Percentiles rank a stretch among this genome's conserved stretches.
Evolutionary conservation across 2,329 filamentous ascomycete genomes (phyloP).

Genomic region (Epichloe gansuensis): DNA sequence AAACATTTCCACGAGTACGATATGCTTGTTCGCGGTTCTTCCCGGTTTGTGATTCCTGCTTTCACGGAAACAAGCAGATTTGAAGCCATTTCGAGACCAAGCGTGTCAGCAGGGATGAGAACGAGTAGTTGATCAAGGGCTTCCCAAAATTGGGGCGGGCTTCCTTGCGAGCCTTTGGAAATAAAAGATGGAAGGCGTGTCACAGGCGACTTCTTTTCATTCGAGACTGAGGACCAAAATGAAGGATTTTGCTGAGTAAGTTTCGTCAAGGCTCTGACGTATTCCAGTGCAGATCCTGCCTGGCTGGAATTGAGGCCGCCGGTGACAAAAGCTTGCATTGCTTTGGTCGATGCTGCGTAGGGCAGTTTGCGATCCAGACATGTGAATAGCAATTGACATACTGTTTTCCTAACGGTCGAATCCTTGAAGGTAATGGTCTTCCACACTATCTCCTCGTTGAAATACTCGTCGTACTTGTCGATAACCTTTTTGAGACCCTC

Average conservation of each 20-base stretch:
- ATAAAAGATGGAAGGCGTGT: constrained; percentile 58
- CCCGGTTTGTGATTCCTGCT: constrained; percentile 57
- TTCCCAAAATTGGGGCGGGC: constrained; percentile 60
- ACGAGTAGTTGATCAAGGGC: constrained; percentile 52
- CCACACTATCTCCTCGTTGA: constrained; percentile 57
- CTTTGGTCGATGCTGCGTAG: constrained; percentile 35
- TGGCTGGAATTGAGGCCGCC: constrained; percentile 66
- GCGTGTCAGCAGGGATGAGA: constrained; percentile 38
- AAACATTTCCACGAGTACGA: constrained; percentile 65
- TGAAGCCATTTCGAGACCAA: constrained; percentile 37
- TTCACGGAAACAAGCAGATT: constrained; percentile 56
- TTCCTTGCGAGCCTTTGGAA: constrained; percentile 74
- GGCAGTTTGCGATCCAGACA: constrained; percentile 38
- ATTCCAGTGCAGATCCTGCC: constrained; percentile 59
- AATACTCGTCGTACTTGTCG: constrained; percentile 50
- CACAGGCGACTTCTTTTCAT: constrained; percentile 40
- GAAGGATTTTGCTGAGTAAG: constrained; percentile 54
- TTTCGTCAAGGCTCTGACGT: constrained; percentile 51
- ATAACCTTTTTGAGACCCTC: constrained; percentile 48
- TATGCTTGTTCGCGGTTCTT: constrained; percentile 60
- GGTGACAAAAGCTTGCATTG: constrained; percentile 51
- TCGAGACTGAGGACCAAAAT: constrained; percentile 53
- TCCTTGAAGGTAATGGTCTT: constrained; percentile 53
- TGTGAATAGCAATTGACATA: constrained; percentile 37
- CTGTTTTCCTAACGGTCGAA: constrained; percentile 35